Percentiles rank a stretch among this genome's conserved stretches.
These are phyloP conservation scores for Ophioceras dolichostomum DNA, from an alignment of 2,329 filamentous ascomycete species.

Conservation along the genomic window DNA sequence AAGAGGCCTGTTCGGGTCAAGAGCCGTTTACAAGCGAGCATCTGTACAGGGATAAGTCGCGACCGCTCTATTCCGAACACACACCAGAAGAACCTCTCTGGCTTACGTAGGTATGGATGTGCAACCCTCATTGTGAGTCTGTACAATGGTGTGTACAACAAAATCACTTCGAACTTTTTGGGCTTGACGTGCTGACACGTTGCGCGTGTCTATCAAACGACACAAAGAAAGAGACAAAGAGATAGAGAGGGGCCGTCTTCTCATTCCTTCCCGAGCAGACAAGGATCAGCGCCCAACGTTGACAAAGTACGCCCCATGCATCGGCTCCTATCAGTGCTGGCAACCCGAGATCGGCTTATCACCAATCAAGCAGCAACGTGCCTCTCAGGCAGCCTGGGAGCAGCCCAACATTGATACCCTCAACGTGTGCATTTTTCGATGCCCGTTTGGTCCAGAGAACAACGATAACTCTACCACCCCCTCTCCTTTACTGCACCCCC, in stretches of 20 bases:
- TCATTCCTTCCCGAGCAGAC: neutral
- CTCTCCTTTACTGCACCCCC: neutral
- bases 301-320: neutral
- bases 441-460: too few species aligned
- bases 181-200: too few species aligned
- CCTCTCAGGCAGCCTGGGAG: neutral
- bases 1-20: too few species aligned
- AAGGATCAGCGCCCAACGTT: neutral
- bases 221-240: neutral
- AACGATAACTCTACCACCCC: neutral
- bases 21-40: too few species aligned
- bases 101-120: too few species aligned
- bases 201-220: too few species aligned
- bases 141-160: too few species aligned
- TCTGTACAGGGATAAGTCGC: too few species aligned
- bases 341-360: conserved; percentile 1
- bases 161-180: too few species aligned
- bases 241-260: neutral
- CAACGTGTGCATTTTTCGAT: neutral
- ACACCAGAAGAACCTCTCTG: too few species aligned
- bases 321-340: neutral
- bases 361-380: conserved; percentile 12
- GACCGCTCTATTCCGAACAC: too few species aligned
- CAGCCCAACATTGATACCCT: neutral
- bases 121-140: too few species aligned